Percentiles rank a stretch among this genome's conserved stretches.
These are phyloP conservation scores for Thermomyces lanuginosus DNA, from an alignment of 2,329 filamentous ascomycete genomes.

Conservation along the genomic window DNA sequence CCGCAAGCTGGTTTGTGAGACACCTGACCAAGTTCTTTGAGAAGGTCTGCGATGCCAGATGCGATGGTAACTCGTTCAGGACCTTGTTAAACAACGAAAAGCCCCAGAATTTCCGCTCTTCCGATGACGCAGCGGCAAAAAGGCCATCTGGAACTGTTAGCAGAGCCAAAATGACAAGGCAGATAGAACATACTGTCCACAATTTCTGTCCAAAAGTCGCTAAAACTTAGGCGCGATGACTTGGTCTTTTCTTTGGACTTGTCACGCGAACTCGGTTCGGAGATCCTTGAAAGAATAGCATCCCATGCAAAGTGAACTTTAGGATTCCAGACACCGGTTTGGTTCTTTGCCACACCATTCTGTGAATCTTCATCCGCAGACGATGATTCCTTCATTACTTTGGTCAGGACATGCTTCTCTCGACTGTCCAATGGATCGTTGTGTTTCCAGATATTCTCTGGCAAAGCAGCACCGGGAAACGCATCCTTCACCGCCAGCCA, in stretches of 20 bases:
- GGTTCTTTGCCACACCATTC: conserved; percentile 10
- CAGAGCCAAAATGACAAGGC: neutral
- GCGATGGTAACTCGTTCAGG: conserved; percentile 37
- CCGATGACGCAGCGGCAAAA: conserved; percentile 65
- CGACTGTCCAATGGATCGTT: conserved; percentile 56
- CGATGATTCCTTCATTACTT: conserved; percentile 56
- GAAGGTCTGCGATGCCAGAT: conserved; percentile 48
- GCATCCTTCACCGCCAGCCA: conserved; percentile 57
- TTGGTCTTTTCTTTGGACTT: conserved; percentile 19
- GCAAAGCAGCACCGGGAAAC: conserved; percentile 49
- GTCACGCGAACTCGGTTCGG: conserved; percentile 11
- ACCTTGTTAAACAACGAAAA: conserved; percentile 74
- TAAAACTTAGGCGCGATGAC: conserved; percentile 37
- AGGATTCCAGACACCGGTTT: conserved; percentile 57
- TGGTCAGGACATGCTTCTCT: conserved; percentile 52
- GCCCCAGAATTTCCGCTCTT: conserved; percentile 81
- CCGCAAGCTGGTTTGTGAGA: conserved; percentile 65
- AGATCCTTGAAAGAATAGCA: conserved; percentile 45
- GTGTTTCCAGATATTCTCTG: conserved; percentile 54
- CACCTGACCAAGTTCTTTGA: conserved; percentile 69
- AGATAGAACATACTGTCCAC: conserved; percentile 56
- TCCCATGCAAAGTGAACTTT: conserved; percentile 83
- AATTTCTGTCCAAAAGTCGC: conserved; percentile 68
- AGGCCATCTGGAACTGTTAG: conserved; percentile 40
- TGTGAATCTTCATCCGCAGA: conserved; percentile 14